Evolutionary conservation across 169 alveolate genomes (phyloP), one percentile per base, ranked within the genome.

Genomic region (Plasmodium berghei): DNA sequence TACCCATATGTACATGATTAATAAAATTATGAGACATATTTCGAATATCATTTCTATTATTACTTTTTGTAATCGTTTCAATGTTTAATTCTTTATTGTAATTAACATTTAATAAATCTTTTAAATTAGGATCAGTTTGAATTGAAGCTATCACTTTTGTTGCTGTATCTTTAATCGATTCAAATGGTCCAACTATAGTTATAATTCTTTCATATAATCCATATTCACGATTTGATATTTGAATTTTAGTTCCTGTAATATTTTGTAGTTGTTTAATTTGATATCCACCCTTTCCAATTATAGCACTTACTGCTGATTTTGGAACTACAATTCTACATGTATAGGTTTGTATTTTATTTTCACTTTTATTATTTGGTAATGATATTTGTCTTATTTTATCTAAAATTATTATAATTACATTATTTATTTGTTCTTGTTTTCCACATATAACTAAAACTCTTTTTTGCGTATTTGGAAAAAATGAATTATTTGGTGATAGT

Each of bases 241-340:
- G 86, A 6, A 87, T 87, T 58, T 73, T 72, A 9, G 88, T 61
- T 40, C 88, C 88, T 18, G 88, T 73, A 0, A 74, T 10, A 52
- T 87, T 87, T 72, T 87, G 92, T 34, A 87, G 46, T 55, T 72
- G 87, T 34, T 73, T 72, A 2, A 87, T 87, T 24, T 73, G 87
- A 14, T 72, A 80, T 10, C 92, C 92, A 6, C 92, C 92, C 8
- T 87, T 87, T n/a, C 92, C 92, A 55, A 87, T 87, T 10, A 87
- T 87, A 28, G 92, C 87, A 56, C 92, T 87, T 10, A 71, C 88
- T 70, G 92, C 77, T 71, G 92, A 87, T 72, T 87, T 87, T 12
- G 92, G 92, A 10, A 87, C 87, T 34, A 87, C 88, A 9, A 87
- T 63, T 66, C 83, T 58, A 58, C 88, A 87, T 59, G 92, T 87